phyloP scores from a whole-genome alignment of 1,284 basidiomycete species.

The Ganoderma leucocontextum region DNA sequence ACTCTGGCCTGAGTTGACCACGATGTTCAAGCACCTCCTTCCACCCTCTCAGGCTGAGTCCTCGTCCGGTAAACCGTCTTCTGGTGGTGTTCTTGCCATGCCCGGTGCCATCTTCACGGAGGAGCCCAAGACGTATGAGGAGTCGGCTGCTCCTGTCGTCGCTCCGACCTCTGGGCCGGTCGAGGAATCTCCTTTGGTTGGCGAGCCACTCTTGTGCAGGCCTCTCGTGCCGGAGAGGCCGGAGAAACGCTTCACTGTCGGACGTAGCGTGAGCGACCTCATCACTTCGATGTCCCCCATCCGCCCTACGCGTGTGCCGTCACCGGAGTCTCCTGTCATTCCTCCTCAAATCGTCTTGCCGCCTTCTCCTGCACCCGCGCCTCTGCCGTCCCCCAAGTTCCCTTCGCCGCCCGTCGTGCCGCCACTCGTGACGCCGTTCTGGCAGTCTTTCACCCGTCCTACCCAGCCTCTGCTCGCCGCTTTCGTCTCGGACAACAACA shows the following conservation, averaged over 20 bases:
- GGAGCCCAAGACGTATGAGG: slow-evolving; percentile 22
- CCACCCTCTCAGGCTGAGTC: slow-evolving; percentile 33
- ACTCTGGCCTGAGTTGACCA: slow-evolving; percentile 43
- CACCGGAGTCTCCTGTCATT: slow-evolving; percentile 1
- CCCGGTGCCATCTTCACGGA: slow-evolving; percentile 36
- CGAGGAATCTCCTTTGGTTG: slow-evolving; percentile 41
- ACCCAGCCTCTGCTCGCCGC: slow-evolving; percentile 52
- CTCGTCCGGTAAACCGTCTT: not conserved
- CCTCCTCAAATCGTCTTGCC: not conserved
- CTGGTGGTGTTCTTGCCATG: slow-evolving; percentile 26
- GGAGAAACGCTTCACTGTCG: slow-evolving; percentile 16
- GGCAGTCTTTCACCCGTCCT: slow-evolving; percentile 11
- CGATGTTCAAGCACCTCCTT: slow-evolving; percentile 41
- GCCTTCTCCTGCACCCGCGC: not conserved
- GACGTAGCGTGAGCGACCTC: slow-evolving; percentile 29
- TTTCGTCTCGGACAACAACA: slow-evolving; percentile 74
- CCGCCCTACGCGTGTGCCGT: not conserved
- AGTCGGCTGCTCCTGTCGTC: not conserved
- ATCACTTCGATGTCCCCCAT: slow-evolving; percentile 14
- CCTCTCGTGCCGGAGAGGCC: slow-evolving; percentile 29
- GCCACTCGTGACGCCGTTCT: slow-evolving; percentile 13
- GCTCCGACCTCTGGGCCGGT: slow-evolving; percentile 3
- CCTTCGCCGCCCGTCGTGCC: slow-evolving; percentile 11
- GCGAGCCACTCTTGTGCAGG: slow-evolving; percentile 42
- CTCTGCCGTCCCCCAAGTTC: not conserved